phyloP scores from a whole-genome alignment of 1,284 basidiomycete genomes.

The Cryptococcus maquisensis region DNA sequence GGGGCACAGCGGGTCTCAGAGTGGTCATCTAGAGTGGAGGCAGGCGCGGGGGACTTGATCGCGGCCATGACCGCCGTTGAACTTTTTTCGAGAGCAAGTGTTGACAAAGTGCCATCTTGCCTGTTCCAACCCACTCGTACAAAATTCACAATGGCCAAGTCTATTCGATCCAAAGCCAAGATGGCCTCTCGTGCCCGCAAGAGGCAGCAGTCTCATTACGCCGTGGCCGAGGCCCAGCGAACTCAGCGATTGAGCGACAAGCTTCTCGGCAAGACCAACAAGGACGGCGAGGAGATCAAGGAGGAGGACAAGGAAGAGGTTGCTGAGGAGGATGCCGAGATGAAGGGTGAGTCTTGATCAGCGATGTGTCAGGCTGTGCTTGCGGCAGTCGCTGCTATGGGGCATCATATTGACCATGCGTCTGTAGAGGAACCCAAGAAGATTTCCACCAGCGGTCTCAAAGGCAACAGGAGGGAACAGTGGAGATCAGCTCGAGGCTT shows the following conservation, averaged over 20 bases:
- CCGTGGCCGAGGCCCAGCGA: conserved; percentile 77
- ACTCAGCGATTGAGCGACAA: conserved; percentile 70
- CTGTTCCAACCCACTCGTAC: background rate
- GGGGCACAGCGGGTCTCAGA: too few species aligned
- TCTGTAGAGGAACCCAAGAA: conserved; percentile 20
- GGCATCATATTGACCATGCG: conserved; percentile 3
- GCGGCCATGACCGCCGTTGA: too few species aligned
- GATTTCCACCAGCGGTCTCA: conserved; percentile 47
- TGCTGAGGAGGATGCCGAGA: conserved; percentile 17
- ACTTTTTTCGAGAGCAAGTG: too few species aligned
- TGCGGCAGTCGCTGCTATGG: background rate
- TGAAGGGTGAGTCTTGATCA: conserved; percentile 8
- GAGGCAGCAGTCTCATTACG: conserved; percentile 75
- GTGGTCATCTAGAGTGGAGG: background rate
- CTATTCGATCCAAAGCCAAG: conserved; percentile 82
- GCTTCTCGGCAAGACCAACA: conserved; percentile 70
- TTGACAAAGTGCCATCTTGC: background rate
- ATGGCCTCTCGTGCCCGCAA: conserved; percentile 79
- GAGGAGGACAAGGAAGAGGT: conserved; percentile 24
- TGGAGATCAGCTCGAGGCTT: conserved; percentile 49
- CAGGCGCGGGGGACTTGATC: too few species aligned
- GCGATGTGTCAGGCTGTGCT: background rate
- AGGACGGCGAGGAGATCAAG: conserved; percentile 77
- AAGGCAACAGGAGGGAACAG: conserved; percentile 42
- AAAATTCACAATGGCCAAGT: conserved; percentile 73